Base-by-base conservation (phyloP, 202 grass and related monocot genomes). In the Panicum hallii region DNA sequence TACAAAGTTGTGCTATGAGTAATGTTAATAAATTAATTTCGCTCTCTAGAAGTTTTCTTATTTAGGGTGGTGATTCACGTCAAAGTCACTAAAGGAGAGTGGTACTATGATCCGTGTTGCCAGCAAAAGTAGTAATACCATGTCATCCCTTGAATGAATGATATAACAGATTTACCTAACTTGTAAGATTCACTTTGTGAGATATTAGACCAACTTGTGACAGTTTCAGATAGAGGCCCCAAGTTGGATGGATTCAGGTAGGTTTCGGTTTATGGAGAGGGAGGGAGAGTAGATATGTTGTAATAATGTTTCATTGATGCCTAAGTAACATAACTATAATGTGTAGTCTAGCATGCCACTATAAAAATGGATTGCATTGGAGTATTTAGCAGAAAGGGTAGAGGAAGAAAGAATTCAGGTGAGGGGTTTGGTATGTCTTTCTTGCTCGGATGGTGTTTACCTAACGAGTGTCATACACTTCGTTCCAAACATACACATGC, bases 41-140 rank as follows among this genome's bases (percentile, higher is more conserved):
- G 19, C 28, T 64, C 48, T 75, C 17, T 55, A 17, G 9, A 72
- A 85, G 53, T 22, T 77, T 38, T 15, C 14, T 83, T 83, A 32
- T 75, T 40, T 42, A 11, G 44, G 36, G 12, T n/a, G 43, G 23
- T 63, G 72, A 74, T 64, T 74, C 60, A 11, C 44, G 3, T 48
- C 7, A 8, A 58, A 34, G 16, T 16, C 41, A 60, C 45, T 53
- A 28, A 41, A 60, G 52, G 52, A 40, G 34, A 42, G 52, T 55
- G 32, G 23, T 54, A 55, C 16, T 74, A 55, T 56, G 50, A 38
- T 56, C 2, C 1, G 9, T 68, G 38, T 44, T 9, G 17, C 38
- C 9, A 68, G 38, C 16, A 42, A 17, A 20, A 20, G 16, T 67
- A 4, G 34, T 19, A 20, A 20, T 43, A n/a, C 10, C 38, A 67